A percentile compares a stretch with the other conserved stretches of the same genome.
Conservation (phyloP, 495 filamentous ascomycete species). For the Penicillium daleae region DNA sequence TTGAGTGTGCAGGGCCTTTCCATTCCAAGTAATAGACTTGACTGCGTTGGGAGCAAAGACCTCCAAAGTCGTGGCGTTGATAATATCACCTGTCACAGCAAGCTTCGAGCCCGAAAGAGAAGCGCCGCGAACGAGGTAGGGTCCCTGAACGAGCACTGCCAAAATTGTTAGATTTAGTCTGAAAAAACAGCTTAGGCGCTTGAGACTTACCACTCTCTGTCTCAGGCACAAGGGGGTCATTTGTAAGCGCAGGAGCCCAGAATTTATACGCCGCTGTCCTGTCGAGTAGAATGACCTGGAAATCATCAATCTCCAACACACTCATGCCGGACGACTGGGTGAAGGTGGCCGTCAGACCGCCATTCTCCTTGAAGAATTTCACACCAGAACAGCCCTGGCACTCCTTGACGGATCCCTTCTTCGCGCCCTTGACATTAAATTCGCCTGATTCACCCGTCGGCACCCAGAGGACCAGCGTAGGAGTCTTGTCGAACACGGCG, state of each 20-base stretch:
- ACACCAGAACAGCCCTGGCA: slow-evolving; percentile 41
- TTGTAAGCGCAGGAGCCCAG: slow-evolving; percentile 59
- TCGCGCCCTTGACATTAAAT: slow-evolving; percentile 53
- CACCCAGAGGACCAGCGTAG: slow-evolving; percentile 57
- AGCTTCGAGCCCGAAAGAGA: slow-evolving; percentile 50
- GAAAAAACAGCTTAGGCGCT: no score
- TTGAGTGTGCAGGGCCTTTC: slow-evolving; percentile 37
- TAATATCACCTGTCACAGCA: slow-evolving; percentile 65
- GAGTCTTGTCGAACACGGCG: slow-evolving; percentile 48
- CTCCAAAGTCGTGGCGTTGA: slow-evolving; percentile 62
- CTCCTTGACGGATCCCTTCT: slow-evolving; percentile 37
- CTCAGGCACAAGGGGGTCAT: slow-evolving; percentile 52
- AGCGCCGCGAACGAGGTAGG: slow-evolving; percentile 70
- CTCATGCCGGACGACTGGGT: slow-evolving; percentile 51
- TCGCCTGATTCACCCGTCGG: slow-evolving; percentile 58
- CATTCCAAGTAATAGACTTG: slow-evolving; percentile 61
- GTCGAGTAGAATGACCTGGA: slow-evolving; percentile 55
- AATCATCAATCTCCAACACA: slow-evolving; percentile 49
- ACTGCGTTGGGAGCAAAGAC: slow-evolving; percentile 58
- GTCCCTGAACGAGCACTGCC: slow-evolving; percentile 59
- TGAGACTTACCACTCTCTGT: slow-evolving; percentile 44
- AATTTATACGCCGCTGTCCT: slow-evolving; percentile 55
- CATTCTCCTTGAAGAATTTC: slow-evolving; percentile 39
- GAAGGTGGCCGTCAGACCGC: slow-evolving; percentile 43
- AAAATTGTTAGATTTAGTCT: neutral